Percentiles rank a stretch among this genome's conserved stretches.
Evolutionary conservation across 495 filamentous ascomycete species (phyloP).

Genomic region (Podospora pseudopauciseta): DNA sequence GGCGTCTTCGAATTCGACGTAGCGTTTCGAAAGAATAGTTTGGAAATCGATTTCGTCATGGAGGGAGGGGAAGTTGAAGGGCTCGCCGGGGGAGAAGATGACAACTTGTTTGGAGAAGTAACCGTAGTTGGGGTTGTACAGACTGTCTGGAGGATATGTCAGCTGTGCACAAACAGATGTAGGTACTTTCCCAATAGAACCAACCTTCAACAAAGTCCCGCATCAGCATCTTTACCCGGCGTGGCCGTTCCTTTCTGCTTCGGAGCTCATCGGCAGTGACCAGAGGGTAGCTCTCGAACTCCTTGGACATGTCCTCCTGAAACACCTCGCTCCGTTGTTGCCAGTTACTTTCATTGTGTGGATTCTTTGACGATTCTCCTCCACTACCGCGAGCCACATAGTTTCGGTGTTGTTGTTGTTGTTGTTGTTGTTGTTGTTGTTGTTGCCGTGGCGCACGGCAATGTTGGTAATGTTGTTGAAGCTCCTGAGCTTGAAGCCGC

Average conservation of each 20-base stretch:
- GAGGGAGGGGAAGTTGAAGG: slow-evolving; percentile 85
- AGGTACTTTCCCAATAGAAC: slow-evolving; percentile 8
- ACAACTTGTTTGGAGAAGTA: slow-evolving; percentile 98
- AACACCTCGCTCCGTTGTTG: slow-evolving; percentile 71
- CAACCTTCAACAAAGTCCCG: slow-evolving; percentile 96
- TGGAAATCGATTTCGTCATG: slow-evolving; percentile 82
- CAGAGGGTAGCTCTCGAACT: slow-evolving; percentile 74
- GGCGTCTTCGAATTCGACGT: slow-evolving; percentile 83
- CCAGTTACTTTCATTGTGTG: slow-evolving; percentile 58
- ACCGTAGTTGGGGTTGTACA: slow-evolving; percentile 96
- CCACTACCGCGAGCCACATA: slow-evolving; percentile 26
- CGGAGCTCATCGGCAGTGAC: slow-evolving; percentile 79
- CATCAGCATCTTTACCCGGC: slow-evolving; percentile 90
- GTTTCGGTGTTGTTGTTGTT: slow-evolving; percentile 20
- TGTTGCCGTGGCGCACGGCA: slow-evolving; percentile 21
- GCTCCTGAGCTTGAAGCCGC: slow-evolving; percentile 13
- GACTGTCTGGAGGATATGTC: slow-evolving; percentile 59
- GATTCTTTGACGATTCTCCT: slow-evolving; percentile 24
- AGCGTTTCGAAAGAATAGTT: slow-evolving; percentile 66
- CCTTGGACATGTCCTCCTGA: slow-evolving; percentile 68
- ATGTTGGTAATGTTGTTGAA: slow-evolving; percentile 22
- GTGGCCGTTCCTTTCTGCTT: slow-evolving; percentile 67
- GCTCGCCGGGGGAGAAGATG: slow-evolving; percentile 88
- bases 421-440: slow-evolving; percentile 26
- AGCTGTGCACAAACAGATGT: background rate